These are phyloP conservation scores for Penicillium waksmanii DNA, from an alignment of 495 filamentous ascomycete genomes.

Conservation along the genomic window DNA sequence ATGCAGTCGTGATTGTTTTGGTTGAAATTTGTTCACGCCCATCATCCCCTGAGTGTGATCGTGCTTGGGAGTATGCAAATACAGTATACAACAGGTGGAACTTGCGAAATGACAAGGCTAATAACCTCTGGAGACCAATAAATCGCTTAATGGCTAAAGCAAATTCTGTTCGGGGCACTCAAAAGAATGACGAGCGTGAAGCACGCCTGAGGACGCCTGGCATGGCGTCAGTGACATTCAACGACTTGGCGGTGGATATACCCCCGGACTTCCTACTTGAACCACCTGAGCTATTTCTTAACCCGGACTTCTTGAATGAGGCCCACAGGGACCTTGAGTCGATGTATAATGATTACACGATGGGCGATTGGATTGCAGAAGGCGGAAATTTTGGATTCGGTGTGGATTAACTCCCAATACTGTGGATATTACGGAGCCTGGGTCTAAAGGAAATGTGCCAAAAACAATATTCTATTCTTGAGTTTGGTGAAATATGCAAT, in stretches of 20 bases:
- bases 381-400: not conserved
- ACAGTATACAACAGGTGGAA: slow-evolving; percentile 13
- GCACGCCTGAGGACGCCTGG: not conserved
- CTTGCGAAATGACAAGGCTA: slow-evolving; percentile 13
- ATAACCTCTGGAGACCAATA: slow-evolving; percentile 10
- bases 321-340: not conserved
- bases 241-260: not conserved
- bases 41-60: slow-evolving; percentile 9
- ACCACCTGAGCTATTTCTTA: not conserved
- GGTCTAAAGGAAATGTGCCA: not conserved
- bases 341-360: not conserved
- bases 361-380: not conserved
- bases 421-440: no score
- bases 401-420: not conserved
- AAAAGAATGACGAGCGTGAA: slow-evolving; percentile 3
- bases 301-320: not conserved
- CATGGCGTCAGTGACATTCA: not conserved
- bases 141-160: slow-evolving; percentile 17
- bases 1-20: slow-evolving; percentile 74
- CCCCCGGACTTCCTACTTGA: not conserved
- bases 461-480: not conserved
- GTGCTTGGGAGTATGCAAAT: slow-evolving; percentile 15
- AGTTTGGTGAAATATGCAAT: not conserved
- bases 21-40: slow-evolving; percentile 25
- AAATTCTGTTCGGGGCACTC: slow-evolving; percentile 7